Base-by-base conservation (phyloP, 768 basidiomycete genomes). In the Pleurotus tuoliensis region DNA sequence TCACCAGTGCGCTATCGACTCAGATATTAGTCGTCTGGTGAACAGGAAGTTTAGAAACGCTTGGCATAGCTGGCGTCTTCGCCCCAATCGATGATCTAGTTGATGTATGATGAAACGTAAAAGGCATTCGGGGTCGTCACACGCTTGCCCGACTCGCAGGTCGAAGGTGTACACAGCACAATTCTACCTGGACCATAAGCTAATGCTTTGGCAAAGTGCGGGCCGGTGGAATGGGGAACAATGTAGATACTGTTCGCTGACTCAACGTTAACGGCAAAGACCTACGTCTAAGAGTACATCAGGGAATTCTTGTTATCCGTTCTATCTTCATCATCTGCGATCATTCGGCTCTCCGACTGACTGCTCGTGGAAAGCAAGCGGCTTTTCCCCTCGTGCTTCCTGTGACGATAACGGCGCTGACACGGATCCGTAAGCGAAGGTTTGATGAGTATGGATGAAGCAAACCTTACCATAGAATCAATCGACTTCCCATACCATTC, bases 161-260 rank as follows among this genome's bases (percentile, higher is more conserved):
- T 76, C 71, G 58, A 78, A 78, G 61, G 81, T 79, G 5, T 78
- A 78, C 30, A 30, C 30, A 11, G 18, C 75, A 73, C 8, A 80
- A 66, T 58, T 80, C 78, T 79, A 1, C 7, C 30, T 1, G 6
- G 30, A 8, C 30, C 30, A 9, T 8, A 9, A 30, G 30, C 9
- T 1, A 30, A 30, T 30, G 30, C 9, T 8, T 30, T 8, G 30
- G 8, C 8, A 11, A 30, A 30, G 30, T 30, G 30, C 9, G 25
- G 56, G 76, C 79, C 82, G 64, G 84, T 83, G 67, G 80, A 81
- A 66, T 84, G 84, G 2, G 82, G 81, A 12, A 79, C 72, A 53
- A 83, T 71, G 62, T 79, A 81, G 25, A 75, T 67, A 83, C 20
- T 20, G 5, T 73, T 73, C 4, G 80, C 82, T 62, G 82, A 78